Evolutionary conservation across 2,329 filamentous ascomycete species (phyloP).

Genomic region (Gnomoniopsis smithogilvyi): DNA sequence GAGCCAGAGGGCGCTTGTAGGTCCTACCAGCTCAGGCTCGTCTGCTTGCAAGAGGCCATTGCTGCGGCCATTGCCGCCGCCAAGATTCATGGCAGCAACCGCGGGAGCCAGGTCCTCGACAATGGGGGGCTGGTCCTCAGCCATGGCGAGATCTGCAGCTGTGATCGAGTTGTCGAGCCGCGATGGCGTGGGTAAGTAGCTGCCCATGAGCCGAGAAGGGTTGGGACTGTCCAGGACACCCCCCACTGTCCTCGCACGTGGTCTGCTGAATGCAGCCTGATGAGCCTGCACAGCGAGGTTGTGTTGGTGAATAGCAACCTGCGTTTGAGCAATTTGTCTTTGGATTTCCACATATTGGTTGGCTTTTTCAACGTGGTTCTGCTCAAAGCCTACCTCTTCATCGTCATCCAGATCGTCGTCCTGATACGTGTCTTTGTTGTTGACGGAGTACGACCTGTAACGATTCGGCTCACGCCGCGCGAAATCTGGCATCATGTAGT

Average conservation of each 20-base stretch:
- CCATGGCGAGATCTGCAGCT: constrained; percentile 69
- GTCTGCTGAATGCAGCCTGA: constrained; percentile 76
- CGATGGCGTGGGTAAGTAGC: constrained; percentile 70
- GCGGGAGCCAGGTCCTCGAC: constrained; percentile 79
- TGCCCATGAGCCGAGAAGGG: constrained; percentile 60
- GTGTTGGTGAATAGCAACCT: constrained; percentile 78
- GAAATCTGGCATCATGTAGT: constrained; percentile 67
- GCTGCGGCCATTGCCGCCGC: constrained; percentile 62
- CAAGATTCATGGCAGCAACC: constrained; percentile 76
- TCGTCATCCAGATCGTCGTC: constrained; percentile 77
- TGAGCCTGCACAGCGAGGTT: constrained; percentile 93
- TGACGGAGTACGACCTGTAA: constrained; percentile 96
- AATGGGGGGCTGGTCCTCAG: constrained; percentile 63
- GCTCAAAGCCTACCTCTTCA: constrained; percentile 43
- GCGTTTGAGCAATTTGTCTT: constrained; percentile 61
- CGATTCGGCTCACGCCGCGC: constrained; percentile 77
- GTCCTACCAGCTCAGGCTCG: constrained; percentile 74
- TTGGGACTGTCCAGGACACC: constrained; percentile 79
- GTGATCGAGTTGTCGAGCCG: constrained; percentile 74
- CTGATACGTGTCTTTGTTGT: constrained; percentile 96
- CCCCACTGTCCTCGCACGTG: constrained; percentile 78
- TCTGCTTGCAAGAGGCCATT: constrained; percentile 68
- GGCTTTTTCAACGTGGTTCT: constrained; percentile 44
- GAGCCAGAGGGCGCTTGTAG: constrained; percentile 92
- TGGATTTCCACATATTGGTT: constrained; percentile 58